phyloP scores from a whole-genome alignment of 306 rosid genomes.

The Vicia sativa region DNA sequence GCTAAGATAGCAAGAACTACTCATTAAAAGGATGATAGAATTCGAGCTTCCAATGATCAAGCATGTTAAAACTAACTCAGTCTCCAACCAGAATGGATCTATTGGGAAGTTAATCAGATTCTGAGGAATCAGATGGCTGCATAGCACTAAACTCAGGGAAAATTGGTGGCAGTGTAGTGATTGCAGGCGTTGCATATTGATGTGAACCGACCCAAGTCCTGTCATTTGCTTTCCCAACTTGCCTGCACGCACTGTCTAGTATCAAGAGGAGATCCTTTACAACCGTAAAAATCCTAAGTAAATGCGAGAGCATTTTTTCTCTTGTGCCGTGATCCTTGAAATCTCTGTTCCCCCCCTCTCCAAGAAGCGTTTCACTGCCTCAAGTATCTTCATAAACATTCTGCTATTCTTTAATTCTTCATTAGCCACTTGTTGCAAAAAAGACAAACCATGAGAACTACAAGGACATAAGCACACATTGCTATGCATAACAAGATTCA shows the following conservation, averaged over 20 bases:
- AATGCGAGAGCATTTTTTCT: conserved; percentile 55
- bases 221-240: conserved; percentile 76
- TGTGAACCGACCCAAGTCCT: conserved; percentile 65
- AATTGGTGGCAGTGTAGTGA: conserved; percentile 40
- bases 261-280: conserved; percentile 80
- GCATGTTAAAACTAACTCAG: conserved; percentile 3
- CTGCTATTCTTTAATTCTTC: conserved; percentile 70
- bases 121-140: conserved; percentile 56
- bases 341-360: conserved; percentile 74
- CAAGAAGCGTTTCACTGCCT: conserved; percentile 70
- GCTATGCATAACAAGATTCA: conserved; percentile 1
- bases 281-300: conserved; percentile 71
- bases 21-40: conserved; percentile 33
- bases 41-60: conserved; percentile 22
- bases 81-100: conserved; percentile 3
- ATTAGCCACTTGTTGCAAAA: conserved; percentile 71
- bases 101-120: conserved; percentile 38
- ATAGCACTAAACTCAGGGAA: conserved; percentile 60
- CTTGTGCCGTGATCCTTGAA: conserved; percentile 57
- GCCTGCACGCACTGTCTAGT: conserved; percentile 79
- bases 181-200: conserved; percentile 49
- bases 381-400: conserved; percentile 87
- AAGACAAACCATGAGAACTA: conserved; percentile 29
- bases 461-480: not conserved
- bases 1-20: conserved; percentile 40